Evolutionary conservation across 2,329 filamentous ascomycete genomes (phyloP).

Genomic region (Xylariaceae sp.): DNA sequence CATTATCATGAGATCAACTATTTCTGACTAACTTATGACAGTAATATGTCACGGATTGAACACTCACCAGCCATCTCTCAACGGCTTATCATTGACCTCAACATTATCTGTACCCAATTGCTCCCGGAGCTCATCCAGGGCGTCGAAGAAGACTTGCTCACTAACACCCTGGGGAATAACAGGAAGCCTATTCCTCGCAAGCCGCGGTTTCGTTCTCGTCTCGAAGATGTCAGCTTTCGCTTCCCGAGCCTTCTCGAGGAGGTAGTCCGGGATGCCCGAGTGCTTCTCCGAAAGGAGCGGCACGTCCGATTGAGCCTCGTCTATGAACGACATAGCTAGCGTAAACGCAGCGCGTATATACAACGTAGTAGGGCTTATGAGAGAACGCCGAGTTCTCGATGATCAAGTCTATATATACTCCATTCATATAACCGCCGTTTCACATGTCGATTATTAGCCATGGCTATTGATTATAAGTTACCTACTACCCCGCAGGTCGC

Average conservation of each 20-base stretch:
- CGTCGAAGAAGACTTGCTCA: constrained; percentile 35
- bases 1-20: not conserved
- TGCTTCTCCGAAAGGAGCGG: constrained; percentile 42
- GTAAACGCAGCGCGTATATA: not conserved
- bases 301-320: constrained; percentile 35
- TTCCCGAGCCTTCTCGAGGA: constrained; percentile 41
- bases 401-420: not conserved
- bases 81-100: constrained; percentile 44
- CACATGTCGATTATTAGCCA: constrained; percentile 5
- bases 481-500: constrained; percentile 23
- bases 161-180: constrained; percentile 45
- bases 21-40: constrained; percentile 16
- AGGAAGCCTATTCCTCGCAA: constrained; percentile 34
- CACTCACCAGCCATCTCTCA: constrained; percentile 44
- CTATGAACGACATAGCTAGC: constrained; percentile 23
- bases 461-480: constrained; percentile 1
- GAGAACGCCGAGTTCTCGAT: not conserved
- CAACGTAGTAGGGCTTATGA: not conserved
- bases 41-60: too few relatives aligned
- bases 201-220: constrained; percentile 37
- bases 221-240: constrained; percentile 41
- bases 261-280: constrained; percentile 43
- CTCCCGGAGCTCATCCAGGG: constrained; percentile 40
- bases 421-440: constrained; percentile 10
- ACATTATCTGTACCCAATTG: constrained; percentile 43